Base-by-base conservation (phyloP, 768 basidiomycete species). In the Boletus rufocinnamomeus region DNA sequence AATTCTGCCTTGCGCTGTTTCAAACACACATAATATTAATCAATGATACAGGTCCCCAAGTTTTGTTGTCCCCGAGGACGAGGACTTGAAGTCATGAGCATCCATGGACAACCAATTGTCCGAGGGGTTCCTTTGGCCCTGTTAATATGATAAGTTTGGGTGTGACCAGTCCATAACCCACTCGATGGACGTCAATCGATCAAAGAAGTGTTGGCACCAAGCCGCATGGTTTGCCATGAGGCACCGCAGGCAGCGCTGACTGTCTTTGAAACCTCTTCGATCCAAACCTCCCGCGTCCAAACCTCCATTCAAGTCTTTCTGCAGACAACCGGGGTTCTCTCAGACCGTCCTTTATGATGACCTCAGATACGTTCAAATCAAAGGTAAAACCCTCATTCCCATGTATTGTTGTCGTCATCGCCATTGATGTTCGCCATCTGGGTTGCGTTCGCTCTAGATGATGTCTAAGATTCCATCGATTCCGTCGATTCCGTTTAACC, bases 161-260 rank as follows among this genome's bases (percentile, higher is more conserved):
- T 3, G 47, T 25, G 38, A 45, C 25, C 25, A 23, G 7, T 52
- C 27, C 40, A 45, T 51, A 43, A n/a, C 21, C 46, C 50, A 55
- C 38, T 37, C 37, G 48, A 44, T 40, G 45, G 19, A 46, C 45
- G n/a, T 50, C 40, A 38, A 65, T 53, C 60, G 53, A 62, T 71
- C 44, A n/a, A n/a, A n/a, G 44, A 27, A 19, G 27, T 30, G 48
- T 49, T 37, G 35, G 35, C 38, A 55, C 25, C 25, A 47, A 11
- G 28, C 60, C 57, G 64, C 69, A 66, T 61, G 64, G 60, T 57
- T 37, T 2, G 49, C 63, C 68, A 69, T 59, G 68, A 69, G 67
- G 69, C 69, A 54, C 43, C 56, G 27, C 44, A 66, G 57, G 69
- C 66, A 53, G 47, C 52, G 41, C 44, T 50, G 51, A 30, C 58